Evolutionary conservation across 2,329 filamentous ascomycete genomes (phyloP), one percentile per base, ranked within the genome.

Genomic region (Zarea fungicola): DNA sequence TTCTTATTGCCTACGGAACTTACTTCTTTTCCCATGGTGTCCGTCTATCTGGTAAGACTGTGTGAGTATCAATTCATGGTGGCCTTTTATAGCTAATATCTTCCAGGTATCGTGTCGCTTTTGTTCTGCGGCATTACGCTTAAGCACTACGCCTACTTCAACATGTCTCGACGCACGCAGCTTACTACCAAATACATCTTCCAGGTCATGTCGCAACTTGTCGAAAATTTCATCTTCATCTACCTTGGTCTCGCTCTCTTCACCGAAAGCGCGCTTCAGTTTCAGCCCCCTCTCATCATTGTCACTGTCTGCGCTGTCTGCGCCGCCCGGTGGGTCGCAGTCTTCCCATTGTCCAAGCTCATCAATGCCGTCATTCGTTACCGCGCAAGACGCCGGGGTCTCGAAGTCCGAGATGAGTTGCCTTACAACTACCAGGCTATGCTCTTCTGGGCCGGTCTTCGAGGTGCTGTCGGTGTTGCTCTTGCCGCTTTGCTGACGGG

Each of bases 191-290:
- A 99, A 67, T 99, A 95, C 69, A 79, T 96, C 50, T 99, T 99
- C 72, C 89, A 95, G 65, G 85, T 96, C 54, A 84, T 95, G 58
- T 89, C 93, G 4, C 93, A 99, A 67, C 72, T 99, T 39, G 96
- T 92, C 0, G 93, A 99, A 70, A 99, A 99, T 68, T 99, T 99
- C 65, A 99, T 99, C 68, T 99, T 99, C 73, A 99, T 99, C 66
- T 99, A 99, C 63, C 81, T 99, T 0, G 93, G 93, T 6, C 76
- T 99, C 3, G 95, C 93, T 1, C 77, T 99, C 23, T 97, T 99
- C 66, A 96, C 93, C 3, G 91, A 97, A 60, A 84, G 83, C 45
- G 82, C 88, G 42, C 76, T 96, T 21, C 83, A 89, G 52, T 99
- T 95, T 71, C 95, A 96, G 62, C 93, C 93, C 0, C 81, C 96